Conservation (phyloP, 2,329 filamentous ascomycete species). For the Lachnellula cervina region DNA sequence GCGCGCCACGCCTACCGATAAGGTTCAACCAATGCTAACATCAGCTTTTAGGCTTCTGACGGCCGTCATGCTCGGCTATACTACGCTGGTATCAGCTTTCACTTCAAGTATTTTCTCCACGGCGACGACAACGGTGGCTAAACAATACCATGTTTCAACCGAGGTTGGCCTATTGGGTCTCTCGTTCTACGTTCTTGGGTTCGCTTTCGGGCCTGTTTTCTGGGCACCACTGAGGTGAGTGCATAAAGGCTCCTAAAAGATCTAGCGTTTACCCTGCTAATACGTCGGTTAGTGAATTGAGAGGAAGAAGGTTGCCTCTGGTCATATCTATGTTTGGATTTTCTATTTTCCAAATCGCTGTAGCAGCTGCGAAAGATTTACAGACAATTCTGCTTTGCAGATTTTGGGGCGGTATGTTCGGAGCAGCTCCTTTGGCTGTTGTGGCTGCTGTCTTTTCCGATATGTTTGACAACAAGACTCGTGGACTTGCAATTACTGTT, state of each 20-base stretch:
- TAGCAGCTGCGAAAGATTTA: conserved; percentile 62
- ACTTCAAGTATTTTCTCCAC: conserved; percentile 71
- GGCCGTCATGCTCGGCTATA: conserved; percentile 65
- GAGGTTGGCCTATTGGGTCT: conserved; percentile 63
- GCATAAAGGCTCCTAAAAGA: no score
- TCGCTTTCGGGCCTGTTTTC: conserved; percentile 66
- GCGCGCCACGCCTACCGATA: neutral
- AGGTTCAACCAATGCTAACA: conserved; percentile 29
- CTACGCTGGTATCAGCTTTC: conserved; percentile 67
- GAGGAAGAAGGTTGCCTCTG: conserved; percentile 60
- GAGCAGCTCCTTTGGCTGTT: conserved; percentile 62
- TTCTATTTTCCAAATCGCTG: conserved; percentile 61
- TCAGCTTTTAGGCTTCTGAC: conserved; percentile 48
- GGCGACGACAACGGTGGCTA: conserved; percentile 53
- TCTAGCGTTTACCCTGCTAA: no score
- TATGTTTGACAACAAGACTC: conserved; percentile 61
- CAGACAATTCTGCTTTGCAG: conserved; percentile 66
- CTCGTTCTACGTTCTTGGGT: conserved; percentile 66
- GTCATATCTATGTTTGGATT: conserved; percentile 63
- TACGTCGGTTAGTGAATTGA: conserved; percentile 67
- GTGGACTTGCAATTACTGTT: conserved; percentile 53
- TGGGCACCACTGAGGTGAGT: conserved; percentile 74
- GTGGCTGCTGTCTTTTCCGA: conserved; percentile 69
- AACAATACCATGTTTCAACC: conserved; percentile 53
- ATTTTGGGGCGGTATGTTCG: conserved; percentile 70